Evolutionary conservation across 257 asterid species (phyloP), one percentile per base, ranked within the genome.

Genomic region (Henckelia pumila): DNA sequence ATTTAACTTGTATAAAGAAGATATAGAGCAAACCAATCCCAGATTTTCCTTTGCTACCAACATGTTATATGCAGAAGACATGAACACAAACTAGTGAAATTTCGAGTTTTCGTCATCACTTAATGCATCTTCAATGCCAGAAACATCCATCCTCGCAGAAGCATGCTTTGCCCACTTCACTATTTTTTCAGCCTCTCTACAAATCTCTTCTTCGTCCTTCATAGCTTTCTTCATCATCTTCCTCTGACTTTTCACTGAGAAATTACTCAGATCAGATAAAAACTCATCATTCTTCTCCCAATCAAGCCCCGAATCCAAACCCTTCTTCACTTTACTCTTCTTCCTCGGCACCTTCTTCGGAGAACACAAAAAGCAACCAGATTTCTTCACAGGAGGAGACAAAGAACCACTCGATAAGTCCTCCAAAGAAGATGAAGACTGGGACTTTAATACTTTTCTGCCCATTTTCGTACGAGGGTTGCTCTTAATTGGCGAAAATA

Each of bases 101-200:
- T 78, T 81, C 64, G 57, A 57, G 70, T 73, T 72, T 32, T 82
- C 90, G 23, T 69, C 70, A 70, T 78, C 90, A 75, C 79, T 82
- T 22, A 78, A 62, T 68, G 75, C 93, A 77, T 82, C 87, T 65
- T 80, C 87, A 63, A 85, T 64, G 52, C 84, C 78, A 17, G 84
- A 71, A 77, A 79, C 37, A 61, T 84, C 90, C 83, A 89, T 79
- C 72, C 98, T 78, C 21, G 91, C 85, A 74, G 96, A 92, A 63
- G 85, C 96, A 29, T 92, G 96, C 56, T 88, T 88, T 72, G 97
- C 96, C 96, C 96, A 86, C 77, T 82, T 84, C 63, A 88, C 95
- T 79, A 89, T 89, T 61, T 88, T 89, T 67, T 92, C 95, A 65
- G 95, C 97, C 71, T 92, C 97, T 71, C 83, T 84, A 47, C 81